These are phyloP conservation scores for Phalaenopsis hybrid DNA, from an alignment of 116 monocot species.

Conservation along the genomic window DNA sequence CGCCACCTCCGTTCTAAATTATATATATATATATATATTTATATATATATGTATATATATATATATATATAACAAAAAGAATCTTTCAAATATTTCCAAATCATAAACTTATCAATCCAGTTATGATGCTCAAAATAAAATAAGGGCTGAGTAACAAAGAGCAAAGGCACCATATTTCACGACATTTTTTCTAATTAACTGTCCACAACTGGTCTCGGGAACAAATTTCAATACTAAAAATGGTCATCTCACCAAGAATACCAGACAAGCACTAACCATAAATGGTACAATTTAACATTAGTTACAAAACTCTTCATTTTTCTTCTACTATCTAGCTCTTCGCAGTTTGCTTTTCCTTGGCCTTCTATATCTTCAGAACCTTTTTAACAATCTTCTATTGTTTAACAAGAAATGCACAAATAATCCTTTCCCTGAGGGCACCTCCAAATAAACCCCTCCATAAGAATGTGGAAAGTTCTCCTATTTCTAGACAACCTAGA, in stretches of 20 bases:
- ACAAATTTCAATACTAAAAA: neutral
- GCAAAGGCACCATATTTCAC: too few relatives aligned
- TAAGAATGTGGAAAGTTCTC: slow-evolving; percentile 61
- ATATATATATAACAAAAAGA: too few relatives aligned
- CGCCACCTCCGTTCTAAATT: too few relatives aligned
- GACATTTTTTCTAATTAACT: neutral
- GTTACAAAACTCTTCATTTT: neutral
- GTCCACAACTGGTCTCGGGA: neutral
- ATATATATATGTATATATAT: too few relatives aligned
- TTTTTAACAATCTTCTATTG: slow-evolving; percentile 56
- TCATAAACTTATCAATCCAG: neutral
- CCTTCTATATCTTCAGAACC: slow-evolving; percentile 44
- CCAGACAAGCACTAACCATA: neutral
- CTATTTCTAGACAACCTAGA: slow-evolving; percentile 48
- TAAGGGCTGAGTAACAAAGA: too few relatives aligned
- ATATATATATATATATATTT: too few relatives aligned
- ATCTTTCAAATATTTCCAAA: neutral
- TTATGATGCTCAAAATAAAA: neutral
- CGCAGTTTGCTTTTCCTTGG: slow-evolving; percentile 31
- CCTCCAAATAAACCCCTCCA: slow-evolving; percentile 52
- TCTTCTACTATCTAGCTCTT: slow-evolving; percentile 15
- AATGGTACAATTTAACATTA: slow-evolving; percentile 1
- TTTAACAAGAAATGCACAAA: slow-evolving; percentile 42
- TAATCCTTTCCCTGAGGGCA: slow-evolving; percentile 58
- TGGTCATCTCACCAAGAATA: neutral